A percentile compares a stretch with the other conserved stretches of the same genome.
phyloP scores from a whole-genome alignment of 2,329 filamentous ascomycete species.

The Magnaporthiopsis incrustans region DNA sequence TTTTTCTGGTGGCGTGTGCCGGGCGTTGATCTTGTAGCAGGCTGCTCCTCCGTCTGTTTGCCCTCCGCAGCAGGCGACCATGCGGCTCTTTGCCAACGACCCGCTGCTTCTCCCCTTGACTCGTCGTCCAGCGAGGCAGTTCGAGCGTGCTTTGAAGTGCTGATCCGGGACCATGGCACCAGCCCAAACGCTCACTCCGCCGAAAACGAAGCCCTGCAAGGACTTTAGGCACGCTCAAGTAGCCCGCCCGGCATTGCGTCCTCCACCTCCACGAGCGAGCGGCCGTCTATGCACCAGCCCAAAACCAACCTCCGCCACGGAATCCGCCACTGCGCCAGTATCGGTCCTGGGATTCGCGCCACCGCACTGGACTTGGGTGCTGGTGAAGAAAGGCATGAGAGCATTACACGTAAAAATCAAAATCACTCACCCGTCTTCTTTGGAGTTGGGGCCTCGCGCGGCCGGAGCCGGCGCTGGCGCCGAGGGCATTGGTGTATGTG shows the following conservation, averaged over 20 bases:
- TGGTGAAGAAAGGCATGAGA: neutral
- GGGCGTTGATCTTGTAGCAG: neutral
- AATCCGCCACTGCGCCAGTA: neutral
- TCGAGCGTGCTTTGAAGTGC: neutral
- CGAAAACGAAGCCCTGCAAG: too few relatives aligned
- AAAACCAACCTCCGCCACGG: neutral
- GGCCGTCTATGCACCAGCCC: neutral
- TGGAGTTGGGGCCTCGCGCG: constrained; percentile 57
- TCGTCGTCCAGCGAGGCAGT: neutral
- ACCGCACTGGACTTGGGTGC: neutral
- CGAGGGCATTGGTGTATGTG: constrained; percentile 12
- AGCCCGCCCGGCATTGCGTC: neutral
- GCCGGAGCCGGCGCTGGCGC: constrained; percentile 17
- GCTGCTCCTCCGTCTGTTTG: neutral
- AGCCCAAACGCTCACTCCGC: neutral
- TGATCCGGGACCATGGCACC: neutral
- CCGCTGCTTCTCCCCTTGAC: neutral
- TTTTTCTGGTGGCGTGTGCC: neutral
- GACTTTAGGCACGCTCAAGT: neutral
- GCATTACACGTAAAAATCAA: constrained; percentile 2
- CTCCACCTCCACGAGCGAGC: neutral
- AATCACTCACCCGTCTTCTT: constrained; percentile 80
- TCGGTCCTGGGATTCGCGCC: neutral
- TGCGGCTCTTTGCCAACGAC: neutral
- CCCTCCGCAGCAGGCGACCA: neutral